These are phyloP conservation scores for Tolypocladium paradoxum DNA, from an alignment of 2,329 filamentous ascomycete species.

Conservation along the genomic window DNA sequence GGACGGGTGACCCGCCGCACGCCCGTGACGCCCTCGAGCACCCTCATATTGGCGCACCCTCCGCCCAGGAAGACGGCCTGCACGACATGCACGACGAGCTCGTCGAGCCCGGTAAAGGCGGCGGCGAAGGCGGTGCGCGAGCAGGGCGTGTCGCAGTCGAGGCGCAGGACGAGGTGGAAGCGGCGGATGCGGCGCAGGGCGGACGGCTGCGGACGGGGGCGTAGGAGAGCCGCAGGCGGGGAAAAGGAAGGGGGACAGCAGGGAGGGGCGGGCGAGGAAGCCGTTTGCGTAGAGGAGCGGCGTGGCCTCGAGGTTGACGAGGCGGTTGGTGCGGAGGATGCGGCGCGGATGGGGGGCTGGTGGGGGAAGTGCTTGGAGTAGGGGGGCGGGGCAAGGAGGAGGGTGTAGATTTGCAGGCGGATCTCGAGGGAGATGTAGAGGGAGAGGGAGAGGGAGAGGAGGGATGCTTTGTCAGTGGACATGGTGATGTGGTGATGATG, in stretches of 20 bases:
- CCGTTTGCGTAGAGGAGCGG: slow-evolving; percentile 34
- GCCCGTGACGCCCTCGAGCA: slow-evolving; percentile 32
- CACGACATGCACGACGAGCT: slow-evolving; percentile 28
- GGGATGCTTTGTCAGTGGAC: slow-evolving; percentile 1
- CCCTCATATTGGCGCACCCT: slow-evolving; percentile 24
- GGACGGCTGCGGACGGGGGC: slow-evolving; percentile 17
- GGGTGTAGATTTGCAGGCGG: slow-evolving; percentile 33
- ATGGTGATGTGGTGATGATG: background rate
- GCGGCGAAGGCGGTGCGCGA: slow-evolving; percentile 16
- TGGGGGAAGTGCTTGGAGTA: slow-evolving; percentile 11
- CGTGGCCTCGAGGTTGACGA: slow-evolving; percentile 28
- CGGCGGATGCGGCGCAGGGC: slow-evolving; percentile 24
- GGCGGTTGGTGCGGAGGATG: slow-evolving; percentile 29
- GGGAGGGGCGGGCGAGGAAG: slow-evolving; percentile 29
- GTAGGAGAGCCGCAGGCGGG: slow-evolving; percentile 24
- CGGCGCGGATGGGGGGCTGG: slow-evolving; percentile 17
- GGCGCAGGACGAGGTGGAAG: slow-evolving; percentile 27
- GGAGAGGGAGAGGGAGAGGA: slow-evolving; percentile 33
- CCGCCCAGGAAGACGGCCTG: slow-evolving; percentile 28
- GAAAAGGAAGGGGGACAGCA: slow-evolving; percentile 30
- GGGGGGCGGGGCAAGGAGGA: slow-evolving; percentile 28
- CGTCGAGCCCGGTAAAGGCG: slow-evolving; percentile 25
- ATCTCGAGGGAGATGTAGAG: slow-evolving; percentile 33
- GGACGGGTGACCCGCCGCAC: slow-evolving; percentile 23
- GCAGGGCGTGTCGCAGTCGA: slow-evolving; percentile 28